A percentile compares a stretch with the other conserved stretches of the same genome.
These are phyloP conservation scores for Cladosporium sp. DNA, from an alignment of 2,329 filamentous ascomycete genomes.

Conservation along the genomic window DNA sequence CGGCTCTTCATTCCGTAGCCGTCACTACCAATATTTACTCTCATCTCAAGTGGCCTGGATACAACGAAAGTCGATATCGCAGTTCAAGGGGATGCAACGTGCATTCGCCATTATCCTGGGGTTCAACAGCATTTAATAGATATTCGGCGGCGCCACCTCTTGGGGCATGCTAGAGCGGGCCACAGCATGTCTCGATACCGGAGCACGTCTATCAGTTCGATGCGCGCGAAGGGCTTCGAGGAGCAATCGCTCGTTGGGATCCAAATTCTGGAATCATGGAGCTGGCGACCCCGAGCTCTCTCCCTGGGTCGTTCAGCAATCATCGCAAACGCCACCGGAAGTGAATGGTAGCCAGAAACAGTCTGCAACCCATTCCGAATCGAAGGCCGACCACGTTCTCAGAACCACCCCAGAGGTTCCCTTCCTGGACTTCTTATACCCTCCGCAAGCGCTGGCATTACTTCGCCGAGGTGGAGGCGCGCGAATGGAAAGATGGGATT, in stretches of 20 bases:
- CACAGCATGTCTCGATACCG: conserved; percentile 54
- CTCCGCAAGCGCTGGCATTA: conserved; percentile 39
- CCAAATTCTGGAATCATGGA: conserved; percentile 53
- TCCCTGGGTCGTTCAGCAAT: conserved; percentile 18
- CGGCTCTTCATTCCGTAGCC: too few species aligned
- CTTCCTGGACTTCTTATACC: conserved; percentile 47
- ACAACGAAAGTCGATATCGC: too few species aligned
- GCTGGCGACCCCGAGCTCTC: conserved; percentile 43
- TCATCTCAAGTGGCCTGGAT: too few species aligned
- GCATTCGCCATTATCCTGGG: background rate
- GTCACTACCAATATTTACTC: too few species aligned
- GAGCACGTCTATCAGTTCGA: conserved; percentile 49
- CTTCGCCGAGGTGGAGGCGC: conserved; percentile 22
- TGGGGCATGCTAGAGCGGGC: conserved; percentile 55
- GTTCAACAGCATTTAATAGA: background rate
- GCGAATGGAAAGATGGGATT: conserved; percentile 24
- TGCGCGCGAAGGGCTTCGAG: conserved; percentile 34
- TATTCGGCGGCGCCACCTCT: conserved; percentile 2
- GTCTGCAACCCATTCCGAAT: background rate
- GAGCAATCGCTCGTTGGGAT: conserved; percentile 49
- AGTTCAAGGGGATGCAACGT: too few species aligned
- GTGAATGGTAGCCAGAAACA: background rate
- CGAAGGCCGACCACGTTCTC: background rate
- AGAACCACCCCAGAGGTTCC: conserved; percentile 9
- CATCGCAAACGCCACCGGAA: background rate